Evolutionary conservation across 768 basidiomycete species (phyloP).

Genomic region (Sistotremastrum suecicum): DNA sequence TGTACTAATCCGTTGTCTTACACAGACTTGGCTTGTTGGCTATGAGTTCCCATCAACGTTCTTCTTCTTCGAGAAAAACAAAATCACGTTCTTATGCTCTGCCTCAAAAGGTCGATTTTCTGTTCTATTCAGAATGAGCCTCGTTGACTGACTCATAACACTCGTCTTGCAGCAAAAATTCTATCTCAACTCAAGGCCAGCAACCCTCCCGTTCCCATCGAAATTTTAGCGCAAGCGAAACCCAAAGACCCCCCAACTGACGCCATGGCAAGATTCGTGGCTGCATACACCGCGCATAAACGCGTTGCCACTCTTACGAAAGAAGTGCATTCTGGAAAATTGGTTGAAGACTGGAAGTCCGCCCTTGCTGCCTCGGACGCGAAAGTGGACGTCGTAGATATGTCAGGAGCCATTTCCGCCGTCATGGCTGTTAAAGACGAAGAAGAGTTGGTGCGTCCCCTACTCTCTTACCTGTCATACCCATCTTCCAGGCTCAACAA

Average conservation of each 20-base stretch:
- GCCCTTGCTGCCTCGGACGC: conserved; percentile 36
- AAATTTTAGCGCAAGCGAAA: conserved; percentile 67
- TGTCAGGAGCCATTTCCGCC: conserved; percentile 57
- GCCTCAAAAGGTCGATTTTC: conserved; percentile 62
- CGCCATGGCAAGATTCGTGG: conserved; percentile 54
- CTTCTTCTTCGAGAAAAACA: conserved; percentile 67
- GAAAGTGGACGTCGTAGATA: conserved; percentile 69
- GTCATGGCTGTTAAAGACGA: conserved; percentile 82
- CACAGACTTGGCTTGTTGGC: conserved; percentile 88
- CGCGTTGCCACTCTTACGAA: conserved; percentile 69
- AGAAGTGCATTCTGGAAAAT: conserved; percentile 75
- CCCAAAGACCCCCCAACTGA: conserved; percentile 67
- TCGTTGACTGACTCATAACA: not conserved
- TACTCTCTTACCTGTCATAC: no score
- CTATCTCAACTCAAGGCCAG: conserved; percentile 60
- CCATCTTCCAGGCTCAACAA: no score
- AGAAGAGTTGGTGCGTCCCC: conserved; percentile 68
- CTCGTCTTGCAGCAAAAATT: conserved; percentile 52
- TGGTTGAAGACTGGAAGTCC: conserved; percentile 76
- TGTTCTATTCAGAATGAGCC: not conserved
- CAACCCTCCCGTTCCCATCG: conserved; percentile 45
- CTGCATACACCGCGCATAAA: conserved; percentile 42
- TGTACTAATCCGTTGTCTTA: conserved; percentile 1
- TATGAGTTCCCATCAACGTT: conserved; percentile 97
- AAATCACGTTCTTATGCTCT: conserved; percentile 70